Conservation (phyloP, 139 green algal genomes). For the Chlorella sp. region DNA sequence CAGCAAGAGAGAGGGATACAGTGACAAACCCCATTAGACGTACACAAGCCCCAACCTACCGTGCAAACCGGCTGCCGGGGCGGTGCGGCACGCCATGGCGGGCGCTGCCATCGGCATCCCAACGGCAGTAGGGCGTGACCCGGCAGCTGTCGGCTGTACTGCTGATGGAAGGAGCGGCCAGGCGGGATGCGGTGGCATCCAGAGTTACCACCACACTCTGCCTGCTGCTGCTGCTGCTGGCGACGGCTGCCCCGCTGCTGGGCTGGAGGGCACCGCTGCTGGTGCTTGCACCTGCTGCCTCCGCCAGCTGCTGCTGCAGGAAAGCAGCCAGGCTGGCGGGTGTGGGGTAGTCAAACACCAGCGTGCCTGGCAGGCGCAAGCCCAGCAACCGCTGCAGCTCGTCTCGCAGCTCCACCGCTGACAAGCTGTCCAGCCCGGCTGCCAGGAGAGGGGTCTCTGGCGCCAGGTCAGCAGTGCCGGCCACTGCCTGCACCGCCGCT, state of each 20-base stretch:
- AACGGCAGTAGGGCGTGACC: conserved; percentile 39
- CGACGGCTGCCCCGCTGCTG: no score
- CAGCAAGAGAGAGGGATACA: no score
- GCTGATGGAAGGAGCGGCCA: conserved; percentile 15
- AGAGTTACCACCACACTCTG: neutral
- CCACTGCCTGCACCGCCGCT: neutral
- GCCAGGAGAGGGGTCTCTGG: conserved; percentile 57
- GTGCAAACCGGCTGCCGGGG: conserved; percentile 41
- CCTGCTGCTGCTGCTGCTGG: no score
- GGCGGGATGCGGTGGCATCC: conserved; percentile 16
- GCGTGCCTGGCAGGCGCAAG: conserved; percentile 47
- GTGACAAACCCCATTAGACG: neutral
- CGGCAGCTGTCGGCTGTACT: conserved; percentile 8
- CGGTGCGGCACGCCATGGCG: conserved; percentile 19
- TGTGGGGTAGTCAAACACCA: conserved; percentile 76
- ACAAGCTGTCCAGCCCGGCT: conserved; percentile 61
- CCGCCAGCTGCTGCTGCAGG: neutral
- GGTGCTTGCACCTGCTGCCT: neutral
- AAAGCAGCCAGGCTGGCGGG: conserved; percentile 36
- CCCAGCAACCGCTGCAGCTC: conserved; percentile 30
- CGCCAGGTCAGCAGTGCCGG: neutral
- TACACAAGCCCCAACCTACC: neutral
- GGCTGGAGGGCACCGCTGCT: no score
- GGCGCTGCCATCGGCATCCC: conserved; percentile 58
- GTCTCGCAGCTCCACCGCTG: conserved; percentile 53